Conservation (phyloP, 2,329 filamentous ascomycete genomes). For the Penicillium sclerotigenum region DNA sequence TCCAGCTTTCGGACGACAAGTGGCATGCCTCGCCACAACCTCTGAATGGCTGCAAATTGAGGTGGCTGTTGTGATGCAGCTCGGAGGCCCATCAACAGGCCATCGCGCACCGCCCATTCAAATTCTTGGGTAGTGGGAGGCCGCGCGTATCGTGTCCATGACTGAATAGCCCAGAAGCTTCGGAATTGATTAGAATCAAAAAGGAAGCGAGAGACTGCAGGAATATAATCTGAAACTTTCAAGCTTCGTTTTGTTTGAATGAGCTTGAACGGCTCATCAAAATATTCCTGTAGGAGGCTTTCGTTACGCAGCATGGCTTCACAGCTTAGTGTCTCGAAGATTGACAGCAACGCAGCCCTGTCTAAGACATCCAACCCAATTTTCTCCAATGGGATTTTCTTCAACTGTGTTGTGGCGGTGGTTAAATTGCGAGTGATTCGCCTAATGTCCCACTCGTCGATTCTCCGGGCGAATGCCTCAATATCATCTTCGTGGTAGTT, state of each 20-base stretch:
- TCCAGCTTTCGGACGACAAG: conserved; percentile 72
- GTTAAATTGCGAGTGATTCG: conserved; percentile 60
- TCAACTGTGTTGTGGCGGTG: conserved; percentile 56
- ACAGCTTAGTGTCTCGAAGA: conserved; percentile 87
- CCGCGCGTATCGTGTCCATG: conserved; percentile 65
- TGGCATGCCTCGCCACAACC: conserved; percentile 76
- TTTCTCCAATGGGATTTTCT: conserved; percentile 48
- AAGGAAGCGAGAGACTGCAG: conserved; percentile 79
- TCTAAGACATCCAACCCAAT: conserved; percentile 52
- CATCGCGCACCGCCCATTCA: conserved; percentile 79
- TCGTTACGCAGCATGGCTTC: conserved; percentile 67
- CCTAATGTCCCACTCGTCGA: conserved; percentile 59
- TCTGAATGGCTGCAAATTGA: conserved; percentile 56
- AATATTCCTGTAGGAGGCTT: conserved; percentile 55
- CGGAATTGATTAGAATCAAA: conserved; percentile 68
- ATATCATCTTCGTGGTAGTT: conserved; percentile 48
- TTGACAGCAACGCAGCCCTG: conserved; percentile 66
- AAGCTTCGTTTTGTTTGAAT: conserved; percentile 77
- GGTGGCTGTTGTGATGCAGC: conserved; percentile 57
- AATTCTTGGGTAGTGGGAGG: conserved; percentile 70
- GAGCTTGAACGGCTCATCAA: conserved; percentile 78
- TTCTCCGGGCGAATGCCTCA: conserved; percentile 52
- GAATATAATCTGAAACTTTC: conserved; percentile 70
- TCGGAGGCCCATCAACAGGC: conserved; percentile 64
- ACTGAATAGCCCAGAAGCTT: conserved; percentile 63